Base-by-base conservation (phyloP, 176 grass and related monocot genomes). In the Avena eriantha region DNA sequence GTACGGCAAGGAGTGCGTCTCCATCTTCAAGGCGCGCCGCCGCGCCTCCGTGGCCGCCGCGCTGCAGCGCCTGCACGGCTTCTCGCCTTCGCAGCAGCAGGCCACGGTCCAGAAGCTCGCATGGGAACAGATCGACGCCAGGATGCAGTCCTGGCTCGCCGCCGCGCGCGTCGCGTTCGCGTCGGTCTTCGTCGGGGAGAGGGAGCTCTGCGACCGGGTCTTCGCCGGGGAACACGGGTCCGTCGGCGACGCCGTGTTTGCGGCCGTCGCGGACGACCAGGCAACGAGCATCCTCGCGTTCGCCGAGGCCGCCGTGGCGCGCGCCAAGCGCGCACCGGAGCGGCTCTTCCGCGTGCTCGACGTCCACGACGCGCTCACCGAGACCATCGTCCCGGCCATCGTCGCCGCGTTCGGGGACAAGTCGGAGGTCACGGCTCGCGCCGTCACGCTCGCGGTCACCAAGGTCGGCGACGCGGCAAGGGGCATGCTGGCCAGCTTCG, bases 331-430 rank as follows among this genome's bases (percentile, higher is more conserved):
- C 48, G 84, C 87, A 0, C 88, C 90, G 0, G 90, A 97, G 41
- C 86, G 90, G 16, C 89, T 97, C 66, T 91, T 97, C 85, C 84
- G 91, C 46, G 80, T 97, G 58, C 88, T 97, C 2, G 92, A 97
- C 64, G 56, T 97, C 76, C 92, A 97, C 60, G 64, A 90, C 79
- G 47, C 80, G 4, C 45, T 95, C 4, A 34, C 68, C 4, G 75
- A 71, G 56, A 66, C 51, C 29, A 46, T 84, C 39, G 49, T 90
- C 50, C 92, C 92, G 10, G 70, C 79, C 26, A 86, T 93, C 21
- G 41, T 80, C 48, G 73, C 81, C 16, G 39, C 78, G 1, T 93
- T 97, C 0, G 84, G 58, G 5, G 74, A 75, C 16, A 51, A 73
- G 1, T 90, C 84, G 4, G 71, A 88, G 1, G 36, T 82, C 16